Evolutionary conservation across 2,329 filamentous ascomycete genomes (phyloP).

Genomic region (Arthrobotrys sphaeroides): DNA sequence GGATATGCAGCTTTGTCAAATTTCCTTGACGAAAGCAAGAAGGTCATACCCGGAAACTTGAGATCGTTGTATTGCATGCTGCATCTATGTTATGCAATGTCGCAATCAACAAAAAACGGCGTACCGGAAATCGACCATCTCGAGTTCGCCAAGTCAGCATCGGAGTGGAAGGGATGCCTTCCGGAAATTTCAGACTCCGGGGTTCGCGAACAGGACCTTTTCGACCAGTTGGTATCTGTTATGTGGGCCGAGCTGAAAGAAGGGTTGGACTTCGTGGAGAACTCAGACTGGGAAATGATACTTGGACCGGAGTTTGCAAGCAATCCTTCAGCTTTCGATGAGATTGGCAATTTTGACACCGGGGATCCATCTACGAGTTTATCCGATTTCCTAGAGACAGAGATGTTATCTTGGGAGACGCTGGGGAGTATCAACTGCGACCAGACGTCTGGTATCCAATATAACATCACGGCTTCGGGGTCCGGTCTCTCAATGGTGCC

Average conservation of each 20-base stretch:
- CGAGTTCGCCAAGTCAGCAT: neutral
- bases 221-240: neutral
- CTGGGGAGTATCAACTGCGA: neutral
- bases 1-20: neutral
- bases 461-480: too few relatives aligned
- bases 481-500: too few relatives aligned
- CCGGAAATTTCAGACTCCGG: neutral
- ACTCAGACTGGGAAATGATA: neutral
- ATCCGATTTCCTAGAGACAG: neutral
- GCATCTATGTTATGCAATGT: constrained; percentile 8
- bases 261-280: neutral
- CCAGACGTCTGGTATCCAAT: too few relatives aligned
- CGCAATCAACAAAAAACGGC: neutral
- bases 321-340: neutral
- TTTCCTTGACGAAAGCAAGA: neutral
- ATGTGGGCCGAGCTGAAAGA: constrained; percentile 6
- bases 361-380: neutral
- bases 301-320: neutral
- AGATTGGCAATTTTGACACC: neutral
- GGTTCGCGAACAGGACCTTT: neutral
- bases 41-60: neutral
- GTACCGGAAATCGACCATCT: neutral
- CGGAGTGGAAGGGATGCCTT: constrained; percentile 10
- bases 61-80: constrained; percentile 2
- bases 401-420: neutral